These are phyloP conservation scores for Helianthus annuus DNA, from an alignment of 129 eudicot species.

Conservation along the genomic window HanXRQr2.0-SUNRISE NC_035442.2:25521225-25521724, in stretches of 20 bases:
- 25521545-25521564: background rate
- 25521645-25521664: background rate
- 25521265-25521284: slow-evolving; percentile 60
- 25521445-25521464: slow-evolving; percentile 99
- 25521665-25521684: background rate
- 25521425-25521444: slow-evolving; percentile 92
- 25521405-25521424: slow-evolving; percentile 87
- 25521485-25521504: slow-evolving; percentile 91
- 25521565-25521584: background rate
- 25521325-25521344: slow-evolving; percentile 10
- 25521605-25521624: background rate
- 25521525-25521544: slow-evolving; percentile 1
- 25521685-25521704: too few relatives aligned
- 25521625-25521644: background rate
- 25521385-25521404: slow-evolving; percentile 88
- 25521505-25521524: slow-evolving; percentile 79
- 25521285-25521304: slow-evolving; percentile 86
- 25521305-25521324: slow-evolving; percentile 77
- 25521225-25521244: background rate
- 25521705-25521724: too few relatives aligned
- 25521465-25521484: slow-evolving; percentile 95
- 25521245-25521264: slow-evolving; percentile 18
- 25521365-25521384: background rate
- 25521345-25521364: background rate
- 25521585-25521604: background rate